Base-by-base conservation (phyloP, 495 filamentous ascomycete genomes). In the Penicillium taxi region DNA sequence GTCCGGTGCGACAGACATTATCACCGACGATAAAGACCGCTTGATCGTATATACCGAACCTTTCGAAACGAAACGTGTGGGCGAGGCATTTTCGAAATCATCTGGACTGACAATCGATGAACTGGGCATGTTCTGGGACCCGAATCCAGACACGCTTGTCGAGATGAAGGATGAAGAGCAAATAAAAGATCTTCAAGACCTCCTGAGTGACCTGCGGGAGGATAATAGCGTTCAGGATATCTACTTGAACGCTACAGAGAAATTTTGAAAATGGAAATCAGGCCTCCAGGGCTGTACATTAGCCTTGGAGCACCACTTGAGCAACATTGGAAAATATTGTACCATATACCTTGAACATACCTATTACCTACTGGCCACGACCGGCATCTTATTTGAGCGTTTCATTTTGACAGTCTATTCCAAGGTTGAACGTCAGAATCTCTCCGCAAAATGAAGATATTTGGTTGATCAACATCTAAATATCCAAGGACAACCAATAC, bases 51-150 rank as follows among this genome's bases (percentile, higher is more conserved):
- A 74, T 58, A 89, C 85, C 0, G 79, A 87, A 46, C 82, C 86
- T 0, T 72, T 66, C 6, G 69, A 72, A 41, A 88, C 80, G 0
- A 81, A 70, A 33, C 62, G 72, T 9, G 77, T 84, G 8, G 77
- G 75, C 12, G 69, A 87, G 41, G 57, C 62, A 13, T 47, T 96
- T 11, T 64, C 72, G 1, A 66, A 72, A 35, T 58, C 63, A 15
- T 66, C 78, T 9, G 72, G 69, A 0, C 55, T 95, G 38, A 73
- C 77, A 32, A 70, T 90, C 17, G 60, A 80, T 34, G 79, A 67
- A 42, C 73, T 74, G 19, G 84, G 88, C 30, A 91, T 96, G 20
- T 70, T 94, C 30, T 96, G 86, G 86, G 74, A 80, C 37, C 74
- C 88, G 0, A 93, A 87, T 37, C 70, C 75, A 37, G 90, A 96